These are phyloP conservation scores for Pythium pyrilobum DNA, from an alignment of 352 stramenopile genomes.

Conservation along the genomic window DNA sequence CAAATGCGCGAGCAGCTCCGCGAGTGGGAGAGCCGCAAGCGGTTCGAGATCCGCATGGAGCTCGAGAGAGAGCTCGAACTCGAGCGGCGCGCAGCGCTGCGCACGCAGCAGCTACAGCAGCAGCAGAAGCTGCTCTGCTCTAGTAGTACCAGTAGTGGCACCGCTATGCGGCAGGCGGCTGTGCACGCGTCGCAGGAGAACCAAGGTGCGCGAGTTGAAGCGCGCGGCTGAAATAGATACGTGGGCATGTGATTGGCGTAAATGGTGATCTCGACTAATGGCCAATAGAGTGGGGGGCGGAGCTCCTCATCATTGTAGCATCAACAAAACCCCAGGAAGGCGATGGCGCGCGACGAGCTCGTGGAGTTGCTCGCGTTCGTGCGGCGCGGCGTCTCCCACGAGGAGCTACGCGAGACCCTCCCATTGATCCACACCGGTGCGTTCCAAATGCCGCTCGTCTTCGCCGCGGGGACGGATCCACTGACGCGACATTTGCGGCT, in stretches of 20 bases:
- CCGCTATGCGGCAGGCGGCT: too few relatives aligned
- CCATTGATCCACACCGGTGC: constrained; percentile 26
- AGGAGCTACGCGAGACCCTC: constrained; percentile 16
- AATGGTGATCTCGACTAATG: background rate
- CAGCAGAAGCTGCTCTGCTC: too few relatives aligned
- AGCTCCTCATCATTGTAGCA: background rate
- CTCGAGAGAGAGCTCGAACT: constrained; percentile 62
- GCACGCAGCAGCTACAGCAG: constrained; percentile 1
- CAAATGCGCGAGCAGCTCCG: constrained; percentile 27
- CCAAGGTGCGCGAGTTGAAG: too few relatives aligned
- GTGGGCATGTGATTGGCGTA: too few relatives aligned
- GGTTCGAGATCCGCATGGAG: constrained; percentile 50
- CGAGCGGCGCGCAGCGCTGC: constrained; percentile 29
- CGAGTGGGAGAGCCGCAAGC: constrained; percentile 37
- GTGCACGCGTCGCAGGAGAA: background rate
- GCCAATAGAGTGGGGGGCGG: background rate
- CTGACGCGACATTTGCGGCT: background rate
- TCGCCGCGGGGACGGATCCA: background rate
- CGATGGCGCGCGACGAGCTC: constrained; percentile 47
- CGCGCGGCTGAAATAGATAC: too few relatives aligned
- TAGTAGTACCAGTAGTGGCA: too few relatives aligned
- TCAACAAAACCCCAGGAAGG: background rate
- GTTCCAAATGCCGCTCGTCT: background rate
- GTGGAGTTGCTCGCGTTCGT: constrained; percentile 35
- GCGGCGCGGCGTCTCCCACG: constrained; percentile 18